Percentiles rank a stretch among this genome's conserved stretches.
These are phyloP conservation scores for Trametes punicea DNA, from an alignment of 768 basidiomycete genomes.

Conservation along the genomic window DNA sequence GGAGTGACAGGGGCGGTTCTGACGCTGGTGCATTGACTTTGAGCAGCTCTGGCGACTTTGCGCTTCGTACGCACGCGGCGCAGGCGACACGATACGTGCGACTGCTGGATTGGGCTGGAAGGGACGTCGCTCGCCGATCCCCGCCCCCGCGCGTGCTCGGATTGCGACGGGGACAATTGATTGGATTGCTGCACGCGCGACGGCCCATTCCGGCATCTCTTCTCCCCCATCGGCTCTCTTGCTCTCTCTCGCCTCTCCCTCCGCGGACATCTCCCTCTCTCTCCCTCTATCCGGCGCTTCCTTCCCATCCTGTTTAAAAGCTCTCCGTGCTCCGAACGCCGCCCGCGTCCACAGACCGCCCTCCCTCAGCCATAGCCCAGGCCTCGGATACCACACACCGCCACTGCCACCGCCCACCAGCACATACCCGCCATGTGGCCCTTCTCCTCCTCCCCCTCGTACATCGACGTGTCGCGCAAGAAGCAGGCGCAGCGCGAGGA, in stretches of 20 bases:
- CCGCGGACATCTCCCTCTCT: conserved; percentile 15
- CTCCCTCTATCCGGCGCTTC: background rate
- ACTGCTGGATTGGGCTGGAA: background rate
- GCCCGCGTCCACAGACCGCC: background rate
- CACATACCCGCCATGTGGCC: conserved; percentile 19
- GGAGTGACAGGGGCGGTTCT: too few species aligned
- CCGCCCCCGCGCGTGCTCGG: background rate
- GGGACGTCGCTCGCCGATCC: background rate
- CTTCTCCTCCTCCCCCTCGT: conserved; percentile 12
- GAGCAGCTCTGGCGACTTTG: too few species aligned
- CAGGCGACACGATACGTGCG: too few species aligned
- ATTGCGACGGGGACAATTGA: background rate
- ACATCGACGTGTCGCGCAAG: conserved; percentile 13
- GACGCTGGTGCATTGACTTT: too few species aligned
- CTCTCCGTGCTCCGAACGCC: background rate
- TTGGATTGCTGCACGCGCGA: background rate
- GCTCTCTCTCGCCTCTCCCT: background rate
- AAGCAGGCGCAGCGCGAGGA: conserved; percentile 24
- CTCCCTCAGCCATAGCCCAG: background rate
- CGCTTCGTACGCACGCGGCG: too few species aligned
- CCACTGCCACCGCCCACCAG: background rate
- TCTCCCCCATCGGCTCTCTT: background rate
- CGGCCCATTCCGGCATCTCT: background rate
- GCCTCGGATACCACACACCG: background rate
- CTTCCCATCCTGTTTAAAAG: background rate